A percentile compares a stretch with the other conserved stretches of the same genome.
Conservation (phyloP, 1,284 basidiomycete genomes). For the Anthracocystis panici-leucophaei region DNA sequence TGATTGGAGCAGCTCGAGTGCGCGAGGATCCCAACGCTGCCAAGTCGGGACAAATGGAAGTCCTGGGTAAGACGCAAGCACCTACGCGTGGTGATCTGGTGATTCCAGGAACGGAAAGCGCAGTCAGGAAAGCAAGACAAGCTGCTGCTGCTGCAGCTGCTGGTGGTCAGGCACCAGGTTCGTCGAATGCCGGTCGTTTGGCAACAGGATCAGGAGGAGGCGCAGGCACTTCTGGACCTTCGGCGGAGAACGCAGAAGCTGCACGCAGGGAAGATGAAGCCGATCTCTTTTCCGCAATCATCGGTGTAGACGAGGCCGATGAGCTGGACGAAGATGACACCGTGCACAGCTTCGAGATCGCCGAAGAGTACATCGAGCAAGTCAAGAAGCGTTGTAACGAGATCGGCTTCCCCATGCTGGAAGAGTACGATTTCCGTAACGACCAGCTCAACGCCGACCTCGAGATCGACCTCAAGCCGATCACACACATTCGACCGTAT, state of each 20-base stretch:
- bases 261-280: slow-evolving; percentile 58
- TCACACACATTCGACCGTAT: slow-evolving; percentile 68
- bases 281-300: slow-evolving; percentile 68
- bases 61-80: slow-evolving; percentile 55
- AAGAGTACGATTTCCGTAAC: slow-evolving; percentile 69
- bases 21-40: slow-evolving; percentile 51
- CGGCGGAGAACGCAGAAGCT: slow-evolving; percentile 34
- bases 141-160: slow-evolving; percentile 26
- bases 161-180: slow-evolving; percentile 23
- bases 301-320: slow-evolving; percentile 68
- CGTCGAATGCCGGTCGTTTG: slow-evolving; percentile 14
- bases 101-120: slow-evolving; percentile 62
- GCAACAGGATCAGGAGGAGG: slow-evolving; percentile 10
- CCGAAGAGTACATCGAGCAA: slow-evolving; percentile 66
- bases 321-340: slow-evolving; percentile 68
- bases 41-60: slow-evolving; percentile 48
- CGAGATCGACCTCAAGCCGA: slow-evolving; percentile 68
- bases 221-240: slow-evolving; percentile 37
- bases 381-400: slow-evolving; percentile 69
- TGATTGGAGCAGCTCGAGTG: slow-evolving; percentile 62
- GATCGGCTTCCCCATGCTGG: slow-evolving; percentile 68
- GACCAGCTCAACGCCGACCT: slow-evolving; percentile 68
- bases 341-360: slow-evolving; percentile 68
- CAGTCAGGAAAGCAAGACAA: slow-evolving; percentile 48
- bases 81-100: slow-evolving; percentile 63